Evolutionary conservation across 352 stramenopile genomes (phyloP), one percentile per base, ranked within the genome.

Genomic region (Phytophthora pinifolia): DNA sequence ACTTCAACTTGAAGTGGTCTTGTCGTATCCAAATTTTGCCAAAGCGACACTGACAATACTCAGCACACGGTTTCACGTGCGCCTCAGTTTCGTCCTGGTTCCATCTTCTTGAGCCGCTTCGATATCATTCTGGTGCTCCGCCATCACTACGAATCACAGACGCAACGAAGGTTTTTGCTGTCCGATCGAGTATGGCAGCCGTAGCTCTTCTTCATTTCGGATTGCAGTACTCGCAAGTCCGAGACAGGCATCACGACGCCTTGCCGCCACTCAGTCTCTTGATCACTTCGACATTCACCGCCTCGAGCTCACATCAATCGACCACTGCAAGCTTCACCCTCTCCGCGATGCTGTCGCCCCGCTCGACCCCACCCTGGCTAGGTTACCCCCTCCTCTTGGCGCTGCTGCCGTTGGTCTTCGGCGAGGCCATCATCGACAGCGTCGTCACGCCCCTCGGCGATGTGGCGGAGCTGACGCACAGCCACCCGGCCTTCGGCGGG

Each of bases 401-500:
- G 13, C 31, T 51, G 10, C 42, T 65, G n/a, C 45, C 45, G 15
- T 39, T 33, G 6, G 17, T 45, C 2, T 48, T 62, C 49, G 54
- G 36, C 47, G 31, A 63, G 32, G 43, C 59, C 20, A 61, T 76
- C 53, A 52, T 59, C 48, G 72, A 73, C 32, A 61, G 61, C 32
- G 56, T 67, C 14, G 43, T 69, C 51, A 76, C 68, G 7, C 35
- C 44, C 2, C 36, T 55, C 13, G 53, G 57, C 35, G 58, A 69
- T 12, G 61, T 54, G 13, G 61, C 70, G 9, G 22, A 29, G 34
- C 57, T 79, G 41, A 69, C 55, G 2, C 70, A 67, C 50, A 65
- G 42, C 35, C 71, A 81, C 59, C 71, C 71, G 33, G 71, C 71
- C 22, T 81, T 59, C 45, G 71, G 71, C 10, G 65, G 55, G 0